These are phyloP conservation scores for Chlorella sp. DNA, from an alignment of 139 green algal genomes.

Conservation along the genomic window DNA sequence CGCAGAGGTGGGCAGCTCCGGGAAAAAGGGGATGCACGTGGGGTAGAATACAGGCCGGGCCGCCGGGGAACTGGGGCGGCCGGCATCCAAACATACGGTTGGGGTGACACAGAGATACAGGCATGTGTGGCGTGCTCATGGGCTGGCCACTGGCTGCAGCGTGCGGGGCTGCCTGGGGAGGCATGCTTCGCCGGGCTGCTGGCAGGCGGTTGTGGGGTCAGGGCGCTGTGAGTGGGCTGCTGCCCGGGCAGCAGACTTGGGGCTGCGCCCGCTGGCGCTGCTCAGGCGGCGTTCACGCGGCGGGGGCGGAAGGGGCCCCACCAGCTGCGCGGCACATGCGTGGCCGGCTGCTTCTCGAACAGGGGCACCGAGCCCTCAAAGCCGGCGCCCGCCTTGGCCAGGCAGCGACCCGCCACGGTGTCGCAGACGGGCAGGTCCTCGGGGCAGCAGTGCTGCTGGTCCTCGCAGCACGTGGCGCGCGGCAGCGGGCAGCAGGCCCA, in stretches of 20 bases:
- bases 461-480: slow-evolving; percentile 91
- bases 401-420: slow-evolving; percentile 58
- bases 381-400: slow-evolving; percentile 28
- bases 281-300: not conserved
- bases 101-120: too few species aligned
- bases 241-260: too few species aligned
- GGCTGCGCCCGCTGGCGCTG: not conserved
- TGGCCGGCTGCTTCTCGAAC: slow-evolving; percentile 23
- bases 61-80: too few species aligned
- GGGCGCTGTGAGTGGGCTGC: too few species aligned
- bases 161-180: too few species aligned
- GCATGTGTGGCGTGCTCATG: too few species aligned
- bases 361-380: slow-evolving; percentile 29
- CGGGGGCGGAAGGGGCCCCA: slow-evolving; percentile 33
- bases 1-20: too few species aligned
- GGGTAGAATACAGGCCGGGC: too few species aligned
- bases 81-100: too few species aligned
- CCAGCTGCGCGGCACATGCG: not conserved
- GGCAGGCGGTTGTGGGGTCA: too few species aligned
- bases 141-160: too few species aligned
- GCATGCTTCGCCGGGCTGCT: too few species aligned
- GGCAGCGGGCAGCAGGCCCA: slow-evolving; percentile 95
- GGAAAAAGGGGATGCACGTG: not conserved
- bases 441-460: slow-evolving; percentile 96
- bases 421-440: slow-evolving; percentile 88